Conservation (phyloP, 2,329 filamentous ascomycete species). For the Alternaria ventricosa region DNA sequence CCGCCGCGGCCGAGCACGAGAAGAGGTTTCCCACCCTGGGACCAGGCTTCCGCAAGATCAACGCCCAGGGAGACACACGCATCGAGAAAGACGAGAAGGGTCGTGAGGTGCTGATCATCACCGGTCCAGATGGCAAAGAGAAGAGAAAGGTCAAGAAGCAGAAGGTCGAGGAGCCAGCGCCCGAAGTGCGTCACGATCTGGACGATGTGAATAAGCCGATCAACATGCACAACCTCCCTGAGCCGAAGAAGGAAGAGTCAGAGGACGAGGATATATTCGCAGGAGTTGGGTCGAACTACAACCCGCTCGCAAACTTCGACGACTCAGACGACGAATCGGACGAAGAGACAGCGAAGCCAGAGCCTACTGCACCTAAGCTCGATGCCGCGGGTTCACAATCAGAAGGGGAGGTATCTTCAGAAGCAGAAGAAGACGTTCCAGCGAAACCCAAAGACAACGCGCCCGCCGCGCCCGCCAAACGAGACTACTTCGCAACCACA, state of each 20-base stretch:
- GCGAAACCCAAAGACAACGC: slow-evolving; percentile 6
- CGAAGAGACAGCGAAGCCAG: slow-evolving; percentile 4
- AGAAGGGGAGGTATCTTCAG: background rate
- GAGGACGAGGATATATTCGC: slow-evolving; percentile 68
- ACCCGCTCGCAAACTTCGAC: slow-evolving; percentile 62
- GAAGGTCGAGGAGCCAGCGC: slow-evolving; percentile 41
- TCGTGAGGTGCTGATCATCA: slow-evolving; percentile 65
- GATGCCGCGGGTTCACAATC: background rate
- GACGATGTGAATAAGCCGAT: slow-evolving; percentile 56
- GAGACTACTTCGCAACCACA: slow-evolving; percentile 30
- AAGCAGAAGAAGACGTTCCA: slow-evolving; percentile 6
- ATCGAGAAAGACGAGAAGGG: slow-evolving; percentile 63
- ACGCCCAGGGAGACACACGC: slow-evolving; percentile 56
- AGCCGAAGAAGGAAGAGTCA: slow-evolving; percentile 50
- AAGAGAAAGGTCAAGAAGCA: slow-evolving; percentile 67
- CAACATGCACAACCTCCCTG: slow-evolving; percentile 46
- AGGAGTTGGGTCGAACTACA: slow-evolving; percentile 65
- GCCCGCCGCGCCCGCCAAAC: slow-evolving; percentile 18
- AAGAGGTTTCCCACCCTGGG: slow-evolving; percentile 57
- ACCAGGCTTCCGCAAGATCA: slow-evolving; percentile 62
- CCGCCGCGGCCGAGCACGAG: slow-evolving; percentile 51
- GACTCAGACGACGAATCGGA: slow-evolving; percentile 52
- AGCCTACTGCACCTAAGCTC: background rate
- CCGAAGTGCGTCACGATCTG: slow-evolving; percentile 51
- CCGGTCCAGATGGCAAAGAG: slow-evolving; percentile 65